Evolutionary conservation across 148 eudicot species (phyloP).

Genomic region (Silene conica): DNA sequence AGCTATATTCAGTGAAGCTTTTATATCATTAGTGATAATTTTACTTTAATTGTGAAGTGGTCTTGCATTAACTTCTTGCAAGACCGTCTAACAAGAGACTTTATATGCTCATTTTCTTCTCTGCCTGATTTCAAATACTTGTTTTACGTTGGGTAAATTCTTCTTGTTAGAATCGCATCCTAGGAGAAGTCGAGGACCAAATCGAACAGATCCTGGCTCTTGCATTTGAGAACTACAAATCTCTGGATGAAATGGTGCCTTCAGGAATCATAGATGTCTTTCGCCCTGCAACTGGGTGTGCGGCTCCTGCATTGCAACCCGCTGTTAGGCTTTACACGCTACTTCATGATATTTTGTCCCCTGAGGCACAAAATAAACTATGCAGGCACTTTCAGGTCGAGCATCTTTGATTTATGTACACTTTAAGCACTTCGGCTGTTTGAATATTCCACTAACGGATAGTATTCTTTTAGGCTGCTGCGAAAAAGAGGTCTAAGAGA

Average conservation of each 20-base stretch:
- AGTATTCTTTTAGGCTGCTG: slow-evolving; percentile 59
- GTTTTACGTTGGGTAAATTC: background rate
- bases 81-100: background rate
- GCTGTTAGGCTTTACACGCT: slow-evolving; percentile 86
- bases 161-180: slow-evolving; percentile 63
- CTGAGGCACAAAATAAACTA: slow-evolving; percentile 80
- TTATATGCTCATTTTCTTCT: background rate
- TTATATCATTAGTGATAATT: no score
- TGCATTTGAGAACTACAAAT: slow-evolving; percentile 82
- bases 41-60: background rate
- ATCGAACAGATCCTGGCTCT: slow-evolving; percentile 81
- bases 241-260: slow-evolving; percentile 69
- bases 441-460: slow-evolving; percentile 9
- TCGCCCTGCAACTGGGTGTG: slow-evolving; percentile 69
- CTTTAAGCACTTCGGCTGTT: background rate
- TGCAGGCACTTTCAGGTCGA: slow-evolving; percentile 86
- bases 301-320: slow-evolving; percentile 81
- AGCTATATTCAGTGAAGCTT: no score
- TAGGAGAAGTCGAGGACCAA: slow-evolving; percentile 92
- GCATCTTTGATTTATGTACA: background rate
- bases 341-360: slow-evolving; percentile 82
- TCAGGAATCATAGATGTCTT: slow-evolving; percentile 77
- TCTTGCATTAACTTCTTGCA: no score
- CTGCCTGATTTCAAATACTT: background rate
- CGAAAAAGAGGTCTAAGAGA: slow-evolving; percentile 82